A percentile compares a stretch with the other conserved stretches of the same genome.
Evolutionary conservation across 2,329 filamentous ascomycete genomes (phyloP).

Genomic region (Trichophyton benhamiae): DNA sequence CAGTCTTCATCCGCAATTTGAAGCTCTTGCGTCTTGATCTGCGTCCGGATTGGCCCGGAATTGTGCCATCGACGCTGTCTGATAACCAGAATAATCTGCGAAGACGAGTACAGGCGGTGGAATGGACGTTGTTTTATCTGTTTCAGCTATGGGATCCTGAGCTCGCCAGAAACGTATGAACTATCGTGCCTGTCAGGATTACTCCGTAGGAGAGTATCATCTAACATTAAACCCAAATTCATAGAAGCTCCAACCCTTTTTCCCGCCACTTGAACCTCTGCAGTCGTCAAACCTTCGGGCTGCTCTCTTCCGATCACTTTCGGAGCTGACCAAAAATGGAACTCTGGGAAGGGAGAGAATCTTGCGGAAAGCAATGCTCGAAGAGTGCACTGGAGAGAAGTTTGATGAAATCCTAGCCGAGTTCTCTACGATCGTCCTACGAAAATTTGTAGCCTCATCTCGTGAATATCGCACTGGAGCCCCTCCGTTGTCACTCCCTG

Average conservation of each 20-base stretch:
- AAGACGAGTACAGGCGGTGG: conserved; percentile 65
- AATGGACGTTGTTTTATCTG: conserved; percentile 84
- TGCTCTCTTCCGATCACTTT: conserved; percentile 67
- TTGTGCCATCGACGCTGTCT: conserved; percentile 58
- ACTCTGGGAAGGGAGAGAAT: conserved; percentile 66
- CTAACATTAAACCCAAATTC: neutral
- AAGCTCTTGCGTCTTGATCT: conserved; percentile 69
- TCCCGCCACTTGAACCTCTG: conserved; percentile 76
- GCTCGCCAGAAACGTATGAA: conserved; percentile 56
- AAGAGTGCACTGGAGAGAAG: conserved; percentile 87
- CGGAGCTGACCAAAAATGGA: conserved; percentile 79
- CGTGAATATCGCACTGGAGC: conserved; percentile 11
- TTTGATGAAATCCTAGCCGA: conserved; percentile 73
- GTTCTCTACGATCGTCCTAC: conserved; percentile 74
- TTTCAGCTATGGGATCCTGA: conserved; percentile 73
- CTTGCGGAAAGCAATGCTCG: conserved; percentile 85
- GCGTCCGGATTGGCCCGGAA: conserved; percentile 65
- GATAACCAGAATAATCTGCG: conserved; percentile 63
- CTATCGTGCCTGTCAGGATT: neutral
- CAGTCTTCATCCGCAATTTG: conserved; percentile 70
- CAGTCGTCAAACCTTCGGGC: conserved; percentile 84
- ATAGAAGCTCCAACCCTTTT: conserved; percentile 80
- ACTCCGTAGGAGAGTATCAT: conserved; percentile 5
- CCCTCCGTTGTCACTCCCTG: conserved; percentile 31
- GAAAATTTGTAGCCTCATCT: conserved; percentile 43